Conservation (phyloP, 2,329 filamentous ascomycete genomes). For the Cadophora malorum region DNA sequence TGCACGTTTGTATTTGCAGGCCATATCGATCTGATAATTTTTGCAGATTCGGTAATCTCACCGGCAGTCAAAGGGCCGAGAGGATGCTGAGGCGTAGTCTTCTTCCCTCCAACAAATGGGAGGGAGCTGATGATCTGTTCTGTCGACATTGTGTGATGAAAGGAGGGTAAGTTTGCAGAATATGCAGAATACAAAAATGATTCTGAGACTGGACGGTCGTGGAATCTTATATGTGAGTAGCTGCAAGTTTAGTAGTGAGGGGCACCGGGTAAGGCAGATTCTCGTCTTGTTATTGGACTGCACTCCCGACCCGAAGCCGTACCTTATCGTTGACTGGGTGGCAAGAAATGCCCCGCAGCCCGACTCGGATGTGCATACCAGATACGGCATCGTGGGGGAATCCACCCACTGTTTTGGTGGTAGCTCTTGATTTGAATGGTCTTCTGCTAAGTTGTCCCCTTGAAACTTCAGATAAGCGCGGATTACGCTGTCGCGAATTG, state of each 20-base stretch:
- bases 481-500: not conserved
- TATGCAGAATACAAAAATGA: not conserved
- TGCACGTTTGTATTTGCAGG: slow-evolving; percentile 61
- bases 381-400: slow-evolving; percentile 34
- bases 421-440: not conserved
- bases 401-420: not conserved
- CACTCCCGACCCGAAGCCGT: not conserved
- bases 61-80: slow-evolving; percentile 63
- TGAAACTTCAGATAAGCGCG: not conserved
- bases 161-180: not conserved
- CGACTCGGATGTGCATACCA: slow-evolving; percentile 35
- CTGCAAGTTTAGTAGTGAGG: not conserved
- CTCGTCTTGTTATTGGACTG: not conserved
- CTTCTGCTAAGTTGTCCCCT: not conserved
- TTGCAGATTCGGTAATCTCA: slow-evolving; percentile 60
- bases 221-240: not conserved
- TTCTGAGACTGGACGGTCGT: not conserved
- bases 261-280: not conserved
- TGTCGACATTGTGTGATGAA: slow-evolving; percentile 33
- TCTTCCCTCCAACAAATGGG: slow-evolving; percentile 38
- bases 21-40: slow-evolving; percentile 59
- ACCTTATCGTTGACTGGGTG: slow-evolving; percentile 7
- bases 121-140: slow-evolving; percentile 39
- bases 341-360: not conserved
- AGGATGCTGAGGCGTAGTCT: slow-evolving; percentile 53